Percentiles rank a stretch among this genome's conserved stretches.
Conservation (phyloP, 176 grass and related monocot species). For the Saccharum officinarum region DNA sequence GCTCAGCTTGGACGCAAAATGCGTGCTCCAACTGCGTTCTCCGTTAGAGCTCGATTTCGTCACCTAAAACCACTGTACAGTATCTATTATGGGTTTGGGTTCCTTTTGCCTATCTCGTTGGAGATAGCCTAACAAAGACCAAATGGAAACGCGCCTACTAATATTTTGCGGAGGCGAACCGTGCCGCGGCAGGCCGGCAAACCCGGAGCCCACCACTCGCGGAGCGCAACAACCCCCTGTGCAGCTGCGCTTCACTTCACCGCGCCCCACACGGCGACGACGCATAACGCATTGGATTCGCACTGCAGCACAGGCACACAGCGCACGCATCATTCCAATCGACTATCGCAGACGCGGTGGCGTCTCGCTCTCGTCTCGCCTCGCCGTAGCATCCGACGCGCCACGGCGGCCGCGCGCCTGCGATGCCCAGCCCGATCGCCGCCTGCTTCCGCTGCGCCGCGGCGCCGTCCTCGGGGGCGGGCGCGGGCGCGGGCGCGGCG, state of each 20-base stretch:
- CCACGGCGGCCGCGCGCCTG: not conserved
- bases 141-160: too few species aligned
- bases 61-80: too few species aligned
- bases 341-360: not conserved
- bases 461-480: not conserved
- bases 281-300: constrained; percentile 42
- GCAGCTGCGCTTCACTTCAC: not conserved
- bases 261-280: constrained; percentile 18
- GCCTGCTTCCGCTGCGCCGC: constrained; percentile 45
- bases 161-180: not conserved
- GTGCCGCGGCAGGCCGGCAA: not conserved
- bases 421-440: constrained; percentile 54
- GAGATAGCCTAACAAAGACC: too few species aligned
- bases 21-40: too few species aligned
- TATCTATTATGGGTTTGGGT: too few species aligned
- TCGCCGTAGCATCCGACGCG: constrained; percentile 16
- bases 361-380: not conserved
- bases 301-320: not conserved
- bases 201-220: not conserved
- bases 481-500: not conserved
- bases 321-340: constrained; percentile 16
- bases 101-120: too few species aligned
- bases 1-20: too few species aligned
- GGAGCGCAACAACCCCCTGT: not conserved
- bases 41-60: too few species aligned